phyloP scores from a whole-genome alignment of 305 asterid species.

The Fraxinus dipetala region DNA sequence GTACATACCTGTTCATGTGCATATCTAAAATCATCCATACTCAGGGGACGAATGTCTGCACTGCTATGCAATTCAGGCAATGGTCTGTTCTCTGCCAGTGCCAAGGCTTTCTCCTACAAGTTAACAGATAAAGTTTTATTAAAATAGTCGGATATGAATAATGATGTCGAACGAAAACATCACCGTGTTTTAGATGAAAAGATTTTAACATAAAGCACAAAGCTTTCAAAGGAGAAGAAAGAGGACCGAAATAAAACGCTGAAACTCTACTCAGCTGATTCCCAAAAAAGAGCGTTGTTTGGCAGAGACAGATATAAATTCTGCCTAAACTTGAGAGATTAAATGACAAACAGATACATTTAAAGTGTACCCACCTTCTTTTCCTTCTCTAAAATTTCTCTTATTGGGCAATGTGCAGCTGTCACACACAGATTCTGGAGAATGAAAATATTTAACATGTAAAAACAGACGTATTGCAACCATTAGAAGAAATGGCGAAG shows the following conservation, averaged over 20 bases:
- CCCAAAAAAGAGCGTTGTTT: not conserved
- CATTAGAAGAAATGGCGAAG: not conserved
- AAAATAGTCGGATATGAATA: not conserved
- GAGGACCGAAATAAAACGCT: not conserved
- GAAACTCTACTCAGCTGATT: not conserved
- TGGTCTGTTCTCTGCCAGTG: constrained; percentile 52
- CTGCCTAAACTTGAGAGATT: constrained; percentile 3
- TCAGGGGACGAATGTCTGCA: constrained; percentile 58
- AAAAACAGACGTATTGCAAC: not conserved
- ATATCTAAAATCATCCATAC: constrained; percentile 62
- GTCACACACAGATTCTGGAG: constrained; percentile 63
- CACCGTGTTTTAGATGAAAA: not conserved
- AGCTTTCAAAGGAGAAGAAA: not conserved
- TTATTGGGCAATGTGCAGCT: constrained; percentile 62
- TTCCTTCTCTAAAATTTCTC: constrained; percentile 49
- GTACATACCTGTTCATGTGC: constrained; percentile 72
- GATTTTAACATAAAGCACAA: not conserved
- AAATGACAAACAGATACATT: not conserved
- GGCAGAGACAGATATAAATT: not conserved
- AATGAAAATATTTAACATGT: constrained; percentile 4
- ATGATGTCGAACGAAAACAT: not conserved
- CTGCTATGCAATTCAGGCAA: constrained; percentile 57
- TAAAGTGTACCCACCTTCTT: constrained; percentile 33
- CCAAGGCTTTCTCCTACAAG: constrained; percentile 61
- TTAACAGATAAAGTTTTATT: not conserved